A percentile compares a stretch with the other conserved stretches of the same genome.
Evolutionary conservation across 2,329 filamentous ascomycete species (phyloP).

Genomic region (Ilyonectria mors-panacis): DNA sequence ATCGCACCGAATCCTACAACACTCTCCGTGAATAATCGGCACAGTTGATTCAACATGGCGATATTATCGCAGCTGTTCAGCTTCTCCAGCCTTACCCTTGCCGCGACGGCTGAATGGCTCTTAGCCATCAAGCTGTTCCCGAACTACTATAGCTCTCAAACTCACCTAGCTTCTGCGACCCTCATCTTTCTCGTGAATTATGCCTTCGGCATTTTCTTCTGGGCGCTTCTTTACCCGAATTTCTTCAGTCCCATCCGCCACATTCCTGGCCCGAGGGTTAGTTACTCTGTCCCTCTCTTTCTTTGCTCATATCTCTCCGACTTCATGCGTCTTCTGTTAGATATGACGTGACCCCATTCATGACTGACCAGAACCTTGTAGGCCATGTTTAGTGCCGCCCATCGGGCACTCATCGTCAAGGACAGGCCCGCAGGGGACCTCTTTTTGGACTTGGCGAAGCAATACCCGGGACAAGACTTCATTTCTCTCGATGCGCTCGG

Average conservation of each 20-base stretch:
- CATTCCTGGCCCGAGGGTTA: conserved; percentile 42
- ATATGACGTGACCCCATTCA: not conserved
- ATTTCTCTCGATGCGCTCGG: conserved; percentile 39
- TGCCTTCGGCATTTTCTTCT: conserved; percentile 37
- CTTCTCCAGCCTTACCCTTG: conserved; percentile 36
- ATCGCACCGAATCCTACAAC: too few species aligned
- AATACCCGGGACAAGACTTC: conserved; percentile 45
- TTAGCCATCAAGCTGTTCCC: conserved; percentile 48
- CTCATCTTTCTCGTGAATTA: conserved; percentile 39
- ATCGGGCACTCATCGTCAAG: conserved; percentile 38
- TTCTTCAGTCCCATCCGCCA: conserved; percentile 43
- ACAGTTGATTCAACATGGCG: conserved; percentile 28
- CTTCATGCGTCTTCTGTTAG: not conserved
- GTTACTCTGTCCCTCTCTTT: not conserved
- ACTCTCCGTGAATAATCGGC: too few species aligned
- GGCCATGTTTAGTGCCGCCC: conserved; percentile 39
- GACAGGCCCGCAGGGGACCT: conserved; percentile 43
- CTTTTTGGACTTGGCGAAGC: conserved; percentile 43
- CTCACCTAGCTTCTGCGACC: conserved; percentile 28
- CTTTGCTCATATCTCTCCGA: not conserved
- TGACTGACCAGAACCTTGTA: conserved; percentile 7
- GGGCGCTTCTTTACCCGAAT: conserved; percentile 38
- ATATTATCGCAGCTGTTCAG: conserved; percentile 32
- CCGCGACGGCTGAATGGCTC: conserved; percentile 44
- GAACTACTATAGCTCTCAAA: conserved; percentile 34